Conservation (phyloP, 2,329 filamentous ascomycete species). For the Pestalotiopsis sp. region DNA sequence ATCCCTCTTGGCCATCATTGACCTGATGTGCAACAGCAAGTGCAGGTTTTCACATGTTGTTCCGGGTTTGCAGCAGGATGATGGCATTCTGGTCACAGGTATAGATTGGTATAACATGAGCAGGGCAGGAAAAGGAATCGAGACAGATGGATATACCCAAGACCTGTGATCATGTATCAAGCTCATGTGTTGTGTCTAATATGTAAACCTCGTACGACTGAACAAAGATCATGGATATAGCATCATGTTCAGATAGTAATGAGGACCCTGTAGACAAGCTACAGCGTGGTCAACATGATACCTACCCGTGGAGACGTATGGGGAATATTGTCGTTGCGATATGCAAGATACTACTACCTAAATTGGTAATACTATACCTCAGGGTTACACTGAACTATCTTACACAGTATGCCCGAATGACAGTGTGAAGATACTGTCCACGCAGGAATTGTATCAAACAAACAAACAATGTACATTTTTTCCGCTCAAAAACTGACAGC, state of each 20-base stretch:
- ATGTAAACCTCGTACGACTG: no score
- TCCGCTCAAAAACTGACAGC: not conserved
- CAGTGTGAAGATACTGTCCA: constrained; percentile 1
- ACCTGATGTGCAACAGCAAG: not conserved
- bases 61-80: not conserved
- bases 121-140: not conserved
- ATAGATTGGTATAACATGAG: not conserved
- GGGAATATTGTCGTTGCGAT: no score
- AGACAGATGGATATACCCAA: no score
- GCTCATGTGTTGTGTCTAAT: no score
- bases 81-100: not conserved
- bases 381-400: not conserved
- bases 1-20: not conserved
- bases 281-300: no score
- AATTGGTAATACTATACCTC: not conserved
- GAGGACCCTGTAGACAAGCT: no score
- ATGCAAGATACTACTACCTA: not conserved
- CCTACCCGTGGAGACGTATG: no score
- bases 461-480: not conserved
- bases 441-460: not conserved
- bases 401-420: not conserved
- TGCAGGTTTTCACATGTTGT: not conserved
- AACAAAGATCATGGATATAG: no score
- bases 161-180: not conserved
- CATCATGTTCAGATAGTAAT: no score